Conservation (phyloP, 2,329 filamentous ascomycete genomes). For the Bipolaris zeicola region DNA sequence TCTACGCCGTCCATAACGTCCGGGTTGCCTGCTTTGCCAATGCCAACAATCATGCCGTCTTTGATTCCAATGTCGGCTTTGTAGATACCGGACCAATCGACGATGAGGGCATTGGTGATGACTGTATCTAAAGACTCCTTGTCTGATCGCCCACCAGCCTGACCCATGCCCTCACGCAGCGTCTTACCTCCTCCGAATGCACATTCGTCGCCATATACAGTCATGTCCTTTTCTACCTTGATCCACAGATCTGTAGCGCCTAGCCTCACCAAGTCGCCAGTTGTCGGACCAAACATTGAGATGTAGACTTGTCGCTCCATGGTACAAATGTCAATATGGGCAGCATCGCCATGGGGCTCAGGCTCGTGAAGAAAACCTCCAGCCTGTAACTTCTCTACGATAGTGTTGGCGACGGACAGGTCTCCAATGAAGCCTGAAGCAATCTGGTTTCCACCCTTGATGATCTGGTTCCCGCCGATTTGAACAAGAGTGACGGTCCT, state of each 20-base stretch:
- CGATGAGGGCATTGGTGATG: constrained; percentile 84
- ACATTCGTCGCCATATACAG: constrained; percentile 89
- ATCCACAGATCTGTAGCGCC: constrained; percentile 89
- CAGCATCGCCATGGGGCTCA: constrained; percentile 64
- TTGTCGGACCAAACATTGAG: constrained; percentile 91
- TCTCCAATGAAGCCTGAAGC: constrained; percentile 74
- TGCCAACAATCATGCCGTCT: constrained; percentile 80
- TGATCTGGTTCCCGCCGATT: constrained; percentile 79
- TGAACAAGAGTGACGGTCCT: constrained; percentile 90
- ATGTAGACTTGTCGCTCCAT: constrained; percentile 82
- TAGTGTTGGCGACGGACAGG: constrained; percentile 64
- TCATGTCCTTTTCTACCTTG: constrained; percentile 83
- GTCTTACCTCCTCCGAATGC: constrained; percentile 96
- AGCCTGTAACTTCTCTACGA: constrained; percentile 68
- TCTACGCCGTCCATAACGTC: constrained; percentile 92
- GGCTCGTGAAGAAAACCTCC: constrained; percentile 80
- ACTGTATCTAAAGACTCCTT: constrained; percentile 79
- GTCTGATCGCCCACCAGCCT: constrained; percentile 77
- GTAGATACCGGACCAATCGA: constrained; percentile 92
- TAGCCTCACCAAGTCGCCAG: constrained; percentile 81
- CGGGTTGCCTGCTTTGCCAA: constrained; percentile 96
- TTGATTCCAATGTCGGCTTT: constrained; percentile 97
- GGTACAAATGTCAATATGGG: constrained; percentile 64
- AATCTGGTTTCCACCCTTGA: constrained; percentile 81
- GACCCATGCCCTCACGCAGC: constrained; percentile 92